These are phyloP conservation scores for Camellia granthamiana DNA, from an alignment of 148 eudicot genomes.

Conservation along the genomic window DNA sequence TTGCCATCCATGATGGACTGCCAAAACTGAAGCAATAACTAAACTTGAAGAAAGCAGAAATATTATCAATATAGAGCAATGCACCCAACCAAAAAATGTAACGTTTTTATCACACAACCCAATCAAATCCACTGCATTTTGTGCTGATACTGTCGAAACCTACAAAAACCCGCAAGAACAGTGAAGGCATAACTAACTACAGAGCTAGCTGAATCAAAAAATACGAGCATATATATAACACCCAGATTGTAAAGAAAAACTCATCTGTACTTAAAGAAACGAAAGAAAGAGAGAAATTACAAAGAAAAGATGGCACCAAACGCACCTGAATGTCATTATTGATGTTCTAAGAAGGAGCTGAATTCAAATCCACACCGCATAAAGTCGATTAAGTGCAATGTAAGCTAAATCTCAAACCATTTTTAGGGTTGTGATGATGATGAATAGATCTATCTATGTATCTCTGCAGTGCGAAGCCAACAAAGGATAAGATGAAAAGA, in stretches of 20 bases:
- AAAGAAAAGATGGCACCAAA: not conserved
- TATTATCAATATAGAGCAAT: not conserved
- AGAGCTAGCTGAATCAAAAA: not conserved
- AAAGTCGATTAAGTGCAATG: not conserved
- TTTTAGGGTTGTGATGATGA: too few relatives aligned
- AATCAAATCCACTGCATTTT: not conserved
- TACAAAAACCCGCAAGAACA: not conserved
- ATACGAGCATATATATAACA: not conserved
- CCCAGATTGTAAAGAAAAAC: not conserved
- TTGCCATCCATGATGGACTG: constrained; percentile 13
- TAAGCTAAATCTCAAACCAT: not conserved
- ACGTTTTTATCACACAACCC: not conserved
- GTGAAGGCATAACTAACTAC: not conserved
- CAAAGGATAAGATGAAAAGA: too few relatives aligned
- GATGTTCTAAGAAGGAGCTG: not conserved
- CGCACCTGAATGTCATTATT: not conserved
- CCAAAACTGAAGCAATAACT: not conserved
- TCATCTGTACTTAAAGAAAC: not conserved
- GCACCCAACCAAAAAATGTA: not conserved
- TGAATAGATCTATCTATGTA: too few relatives aligned
- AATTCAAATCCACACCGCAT: not conserved
- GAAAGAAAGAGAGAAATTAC: not conserved
- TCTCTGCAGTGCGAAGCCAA: too few relatives aligned
- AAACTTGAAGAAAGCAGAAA: not conserved
- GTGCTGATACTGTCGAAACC: not conserved